Evolutionary conservation across 2,329 filamentous ascomycete species (phyloP), one percentile per base, ranked within the genome.

Genomic region (Hysterium pulicare): DNA sequence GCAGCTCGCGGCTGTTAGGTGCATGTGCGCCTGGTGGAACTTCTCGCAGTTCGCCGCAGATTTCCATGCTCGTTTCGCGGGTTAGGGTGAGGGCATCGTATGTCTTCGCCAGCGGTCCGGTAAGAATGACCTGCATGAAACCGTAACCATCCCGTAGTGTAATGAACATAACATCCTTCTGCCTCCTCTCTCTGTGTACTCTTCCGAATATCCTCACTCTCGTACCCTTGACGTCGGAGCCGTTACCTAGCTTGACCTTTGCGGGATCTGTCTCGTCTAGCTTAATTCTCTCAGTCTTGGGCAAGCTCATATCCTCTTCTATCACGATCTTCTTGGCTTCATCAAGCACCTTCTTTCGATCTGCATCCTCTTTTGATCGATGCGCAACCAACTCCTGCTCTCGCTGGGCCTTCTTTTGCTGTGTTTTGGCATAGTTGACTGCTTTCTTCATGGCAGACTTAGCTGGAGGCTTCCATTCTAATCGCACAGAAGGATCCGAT

Each of bases 371-470:
- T 68, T 88, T 82, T 59, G 83, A 81, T 67, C 88, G 82, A 42
- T 83, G 78, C 34, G 84, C 81, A 42, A 82, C 84, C 50, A 82
- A 72, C 61, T 90, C 84, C 54, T 84, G 78, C 67, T 86, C 86
- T 71, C 89, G 90, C 55, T 80, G 80, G 33, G 85, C 77, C 77
- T 95, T 95, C 78, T 89, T 90, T 78, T 88, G 86, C 68, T 87
- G 82, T 50, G 78, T 76, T 53, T 89, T 86, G 51, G 82, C 82
- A 50, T 82, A 82, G 66, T 82, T 83, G 72, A 81, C 81, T 3
- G 85, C 86, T 71, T 94, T 94, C 76, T 95, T 95, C 62, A 89
- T 68, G 17, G 87, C 88, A 46, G 85, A 86, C 74, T 93, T 94
- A 47, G 86, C 84, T 16, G 82, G 85, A 42, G 85, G 83, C 72